A percentile compares a stretch with the other conserved stretches of the same genome.
Conservation (phyloP, 371 early-diverging fungal genomes). For the Mortierella sp. region DNA sequence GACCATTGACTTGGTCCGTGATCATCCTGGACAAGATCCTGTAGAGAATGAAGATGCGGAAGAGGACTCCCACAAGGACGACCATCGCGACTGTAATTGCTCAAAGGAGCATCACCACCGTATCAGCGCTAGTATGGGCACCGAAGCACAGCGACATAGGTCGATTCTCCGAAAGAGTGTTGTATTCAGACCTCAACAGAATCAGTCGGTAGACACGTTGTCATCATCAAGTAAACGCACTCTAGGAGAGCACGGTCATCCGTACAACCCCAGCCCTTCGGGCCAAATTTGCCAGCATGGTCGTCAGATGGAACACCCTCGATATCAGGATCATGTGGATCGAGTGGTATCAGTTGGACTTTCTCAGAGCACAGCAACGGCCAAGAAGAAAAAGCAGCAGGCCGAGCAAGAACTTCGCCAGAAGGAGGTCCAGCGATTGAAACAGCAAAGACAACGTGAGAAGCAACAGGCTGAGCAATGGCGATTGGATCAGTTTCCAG, state of each 20-base stretch:
- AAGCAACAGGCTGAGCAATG: slow-evolving; percentile 27
- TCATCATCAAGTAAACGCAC: not conserved
- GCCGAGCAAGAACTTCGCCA: slow-evolving; percentile 21
- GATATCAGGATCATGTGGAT: too few species aligned
- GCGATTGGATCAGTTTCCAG: slow-evolving; percentile 47
- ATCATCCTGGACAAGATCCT: slow-evolving; percentile 49
- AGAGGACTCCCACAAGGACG: not conserved
- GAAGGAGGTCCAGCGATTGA: slow-evolving; percentile 24
- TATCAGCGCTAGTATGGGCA: slow-evolving; percentile 20
- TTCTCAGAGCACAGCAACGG: too few species aligned
- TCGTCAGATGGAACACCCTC: too few species aligned
- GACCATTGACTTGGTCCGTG: slow-evolving; percentile 75
- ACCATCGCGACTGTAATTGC: slow-evolving; percentile 27
- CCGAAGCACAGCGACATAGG: slow-evolving; percentile 55
- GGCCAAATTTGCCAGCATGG: too few species aligned
- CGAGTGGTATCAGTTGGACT: too few species aligned
- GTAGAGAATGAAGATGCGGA: slow-evolving; percentile 16
- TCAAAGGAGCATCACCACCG: slow-evolving; percentile 7
- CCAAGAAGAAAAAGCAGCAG: slow-evolving; percentile 20
- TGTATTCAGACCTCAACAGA: slow-evolving; percentile 11
- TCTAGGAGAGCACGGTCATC: not conserved
- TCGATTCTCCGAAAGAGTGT: slow-evolving; percentile 8
- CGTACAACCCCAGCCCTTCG: not conserved
- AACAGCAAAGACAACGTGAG: slow-evolving; percentile 20
- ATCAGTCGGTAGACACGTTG: slow-evolving; percentile 12